Conservation (phyloP, 2,329 filamentous ascomycete species). For the Pseudocercospora vitis region DNA sequence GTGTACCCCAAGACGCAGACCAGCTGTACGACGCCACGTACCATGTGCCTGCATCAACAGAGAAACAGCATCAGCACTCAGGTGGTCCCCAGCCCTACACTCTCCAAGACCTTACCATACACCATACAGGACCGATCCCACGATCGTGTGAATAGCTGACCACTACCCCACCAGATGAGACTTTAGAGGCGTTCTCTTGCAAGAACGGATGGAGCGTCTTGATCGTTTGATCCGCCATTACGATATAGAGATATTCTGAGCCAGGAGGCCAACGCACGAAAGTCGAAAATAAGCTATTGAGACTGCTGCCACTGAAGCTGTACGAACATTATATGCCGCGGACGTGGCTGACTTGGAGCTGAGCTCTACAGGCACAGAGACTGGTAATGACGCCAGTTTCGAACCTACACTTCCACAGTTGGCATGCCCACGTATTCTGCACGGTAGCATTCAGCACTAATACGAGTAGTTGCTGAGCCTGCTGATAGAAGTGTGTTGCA, state of each 20-base stretch:
- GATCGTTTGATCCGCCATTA: conserved; percentile 32
- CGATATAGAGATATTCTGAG: background rate
- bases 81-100: too few species aligned
- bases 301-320: too few species aligned
- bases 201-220: conserved; percentile 34
- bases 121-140: conserved; percentile 41
- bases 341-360: background rate
- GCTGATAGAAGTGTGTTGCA: background rate
- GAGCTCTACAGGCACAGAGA: background rate
- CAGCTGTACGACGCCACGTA: too few species aligned
- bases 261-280: background rate
- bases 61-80: too few species aligned
- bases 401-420: background rate
- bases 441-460: background rate
- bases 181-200: conserved; percentile 30
- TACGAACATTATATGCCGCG: background rate
- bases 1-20: too few species aligned
- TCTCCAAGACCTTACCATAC: too few species aligned
- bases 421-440: background rate
- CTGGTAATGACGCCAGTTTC: background rate
- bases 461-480: background rate
- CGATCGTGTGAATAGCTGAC: conserved; percentile 38
- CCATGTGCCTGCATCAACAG: too few species aligned
- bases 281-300: background rate
- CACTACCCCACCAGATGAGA: conserved; percentile 35